Evolutionary conservation across 2,329 filamentous ascomycete species (phyloP).

Genomic region (Fusarium chaquense): DNA sequence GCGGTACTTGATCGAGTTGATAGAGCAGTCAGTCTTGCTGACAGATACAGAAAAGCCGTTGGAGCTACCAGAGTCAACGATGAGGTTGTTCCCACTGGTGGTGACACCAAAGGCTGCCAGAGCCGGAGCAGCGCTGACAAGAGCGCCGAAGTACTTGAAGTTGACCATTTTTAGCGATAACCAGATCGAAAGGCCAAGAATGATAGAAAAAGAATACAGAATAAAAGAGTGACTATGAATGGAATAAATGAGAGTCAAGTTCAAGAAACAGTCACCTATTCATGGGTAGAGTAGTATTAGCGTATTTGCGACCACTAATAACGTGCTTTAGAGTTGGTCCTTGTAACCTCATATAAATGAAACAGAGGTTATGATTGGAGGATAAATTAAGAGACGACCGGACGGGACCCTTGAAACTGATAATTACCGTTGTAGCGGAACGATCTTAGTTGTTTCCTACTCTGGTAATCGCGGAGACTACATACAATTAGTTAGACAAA

Average conservation of each 20-base stretch:
- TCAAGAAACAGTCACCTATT: not conserved
- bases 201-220: not conserved
- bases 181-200: conserved; percentile 26
- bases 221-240: not conserved
- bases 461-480: not conserved
- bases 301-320: not conserved
- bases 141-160: conserved; percentile 45
- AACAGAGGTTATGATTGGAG: conserved; percentile 40
- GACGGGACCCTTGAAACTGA: not conserved
- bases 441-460: not conserved
- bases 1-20: conserved; percentile 72
- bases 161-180: conserved; percentile 40
- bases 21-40: conserved; percentile 68
- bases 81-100: conserved; percentile 56
- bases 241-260: not conserved
- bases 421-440: not conserved
- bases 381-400: conserved; percentile 37
- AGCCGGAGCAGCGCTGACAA: conserved; percentile 48
- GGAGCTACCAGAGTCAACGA: conserved; percentile 61
- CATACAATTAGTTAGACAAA: not conserved
- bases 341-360: conserved; percentile 27
- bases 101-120: conserved; percentile 59
- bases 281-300: not conserved
- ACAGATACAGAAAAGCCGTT: conserved; percentile 65
- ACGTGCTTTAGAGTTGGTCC: conserved; percentile 3